Percentiles rank a stretch among this genome's conserved stretches.
Evolutionary conservation across 805 yeast genomes (phyloP).

Genomic region (Candida ortonii): DNA sequence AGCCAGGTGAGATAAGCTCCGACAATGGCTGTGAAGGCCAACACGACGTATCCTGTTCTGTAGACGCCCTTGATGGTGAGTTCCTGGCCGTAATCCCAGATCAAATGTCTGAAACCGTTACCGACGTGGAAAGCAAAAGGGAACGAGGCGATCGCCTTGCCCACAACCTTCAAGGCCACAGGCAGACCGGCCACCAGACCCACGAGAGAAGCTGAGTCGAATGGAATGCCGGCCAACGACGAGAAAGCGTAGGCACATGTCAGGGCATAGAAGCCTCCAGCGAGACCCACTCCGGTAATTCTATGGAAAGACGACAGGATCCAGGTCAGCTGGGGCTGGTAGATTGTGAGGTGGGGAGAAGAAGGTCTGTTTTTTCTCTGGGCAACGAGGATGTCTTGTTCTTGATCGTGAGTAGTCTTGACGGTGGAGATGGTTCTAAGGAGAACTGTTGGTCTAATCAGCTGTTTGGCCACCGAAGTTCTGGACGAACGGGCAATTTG

Average conservation of each 20-base stretch:
- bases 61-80: conserved; percentile 83
- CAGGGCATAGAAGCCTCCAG: conserved; percentile 72
- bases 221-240: conserved; percentile 56
- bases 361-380: conserved; percentile 88
- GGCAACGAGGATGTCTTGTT: conserved; percentile 64
- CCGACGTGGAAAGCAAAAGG: conserved; percentile 85
- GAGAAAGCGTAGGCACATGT: conserved; percentile 73
- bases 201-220: conserved; percentile 53
- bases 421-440: conserved; percentile 40
- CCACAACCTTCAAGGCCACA: conserved; percentile 51
- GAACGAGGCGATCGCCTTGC: conserved; percentile 70
- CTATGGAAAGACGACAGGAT: conserved; percentile 79
- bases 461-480: conserved; percentile 15
- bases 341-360: conserved; percentile 87
- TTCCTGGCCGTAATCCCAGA: conserved; percentile 88
- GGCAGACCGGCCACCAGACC: conserved; percentile 63
- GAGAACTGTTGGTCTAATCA: conserved; percentile 21
- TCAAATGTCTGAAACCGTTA: conserved; percentile 89
- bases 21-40: conserved; percentile 58
- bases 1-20: conserved; percentile 58
- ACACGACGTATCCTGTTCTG: conserved; percentile 84
- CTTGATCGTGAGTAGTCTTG: conserved; percentile 57
- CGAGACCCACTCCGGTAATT: conserved; percentile 81
- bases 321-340: conserved; percentile 89
- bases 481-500: conserved; percentile 15